Base-by-base conservation (phyloP, 176 grass and related monocot genomes). In the Musa schizocarpa region DNA sequence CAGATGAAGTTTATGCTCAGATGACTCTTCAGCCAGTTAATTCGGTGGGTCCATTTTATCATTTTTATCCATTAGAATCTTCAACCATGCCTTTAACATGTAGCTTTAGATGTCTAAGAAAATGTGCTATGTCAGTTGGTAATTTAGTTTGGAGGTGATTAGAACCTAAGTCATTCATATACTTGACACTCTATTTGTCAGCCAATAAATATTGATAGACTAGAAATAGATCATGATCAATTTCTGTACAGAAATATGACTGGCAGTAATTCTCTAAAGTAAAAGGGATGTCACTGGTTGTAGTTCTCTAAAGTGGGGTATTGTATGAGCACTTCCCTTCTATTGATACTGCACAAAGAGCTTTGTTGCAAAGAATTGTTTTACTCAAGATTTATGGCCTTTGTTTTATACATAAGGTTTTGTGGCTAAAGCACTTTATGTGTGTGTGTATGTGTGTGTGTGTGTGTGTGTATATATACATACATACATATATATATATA, bases 21-120 rank as follows among this genome's bases (percentile, higher is more conserved):
- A 97, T 97, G 93, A 97, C 90, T 76, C 90, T 97, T 71, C 93
- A 97, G 74, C 93, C 93, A 64, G 93, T 97, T 65, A 97, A 84
- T 69, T 82, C 87, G 50, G 93, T 97, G 78, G 88, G 90, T 73
- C 79, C 53, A 54, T 64, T 67, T 6, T 54, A 66, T 67, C 72
- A 34, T 20, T 57, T 82, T 84, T 52, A 66, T 66, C 9, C 64
- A 9, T 66, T 25, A 22, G 13, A 66, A 2, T 11, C 64, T 26
- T 26, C 54, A 13, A 56, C 13, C 54, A 56, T 56, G 54, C 14
- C 13, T 54, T 54, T 54, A 54, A 54, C 11, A 11, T 11, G 11
- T 54, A 54, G 53, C 13, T 54, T 54, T 43, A 43, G 34, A 43
- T 43, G 34, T 43, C 34, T 43, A 43, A 43, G 34, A 43, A 43